A percentile compares a stretch with the other conserved stretches of the same genome.
Evolutionary conservation across 2,329 filamentous ascomycete species (phyloP).

Genomic region (Neofusicoccum sp.): DNA sequence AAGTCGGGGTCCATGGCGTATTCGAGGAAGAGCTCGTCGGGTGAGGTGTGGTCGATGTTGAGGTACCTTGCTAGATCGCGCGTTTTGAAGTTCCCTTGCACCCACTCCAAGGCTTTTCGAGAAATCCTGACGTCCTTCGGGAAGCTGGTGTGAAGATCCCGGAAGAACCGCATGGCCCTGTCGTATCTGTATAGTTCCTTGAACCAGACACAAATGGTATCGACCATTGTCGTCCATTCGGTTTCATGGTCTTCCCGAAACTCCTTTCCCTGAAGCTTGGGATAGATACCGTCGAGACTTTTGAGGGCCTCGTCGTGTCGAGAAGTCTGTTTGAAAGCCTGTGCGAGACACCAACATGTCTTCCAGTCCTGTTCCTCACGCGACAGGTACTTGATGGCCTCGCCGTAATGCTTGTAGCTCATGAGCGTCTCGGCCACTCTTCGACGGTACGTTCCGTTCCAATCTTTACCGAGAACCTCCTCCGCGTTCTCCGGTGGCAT

Average conservation of each 20-base stretch:
- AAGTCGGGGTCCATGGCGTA: background rate
- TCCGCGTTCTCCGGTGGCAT: no score
- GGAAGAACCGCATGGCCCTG: background rate
- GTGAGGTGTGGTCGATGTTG: background rate
- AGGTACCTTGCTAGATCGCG: background rate
- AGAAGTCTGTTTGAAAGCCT: background rate
- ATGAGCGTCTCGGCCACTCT: background rate
- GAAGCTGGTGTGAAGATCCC: background rate
- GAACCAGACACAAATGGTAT: background rate
- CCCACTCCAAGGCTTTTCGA: background rate
- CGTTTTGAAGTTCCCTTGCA: background rate
- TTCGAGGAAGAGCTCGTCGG: background rate
- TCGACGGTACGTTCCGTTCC: no score
- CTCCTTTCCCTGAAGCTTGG: background rate
- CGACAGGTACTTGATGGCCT: background rate
- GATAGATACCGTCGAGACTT: background rate
- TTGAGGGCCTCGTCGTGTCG: background rate
- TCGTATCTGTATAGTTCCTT: background rate
- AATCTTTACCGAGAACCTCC: no score
- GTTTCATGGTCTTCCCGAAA: background rate
- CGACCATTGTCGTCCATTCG: background rate
- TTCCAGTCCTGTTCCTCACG: background rate
- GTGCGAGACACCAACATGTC: background rate
- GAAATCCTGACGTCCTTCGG: background rate
- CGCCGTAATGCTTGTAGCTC: background rate